A percentile compares a stretch with the other conserved stretches of the same genome.
Conservation (phyloP, 768 basidiomycete genomes). For the Dentipellis sp. region DNA sequence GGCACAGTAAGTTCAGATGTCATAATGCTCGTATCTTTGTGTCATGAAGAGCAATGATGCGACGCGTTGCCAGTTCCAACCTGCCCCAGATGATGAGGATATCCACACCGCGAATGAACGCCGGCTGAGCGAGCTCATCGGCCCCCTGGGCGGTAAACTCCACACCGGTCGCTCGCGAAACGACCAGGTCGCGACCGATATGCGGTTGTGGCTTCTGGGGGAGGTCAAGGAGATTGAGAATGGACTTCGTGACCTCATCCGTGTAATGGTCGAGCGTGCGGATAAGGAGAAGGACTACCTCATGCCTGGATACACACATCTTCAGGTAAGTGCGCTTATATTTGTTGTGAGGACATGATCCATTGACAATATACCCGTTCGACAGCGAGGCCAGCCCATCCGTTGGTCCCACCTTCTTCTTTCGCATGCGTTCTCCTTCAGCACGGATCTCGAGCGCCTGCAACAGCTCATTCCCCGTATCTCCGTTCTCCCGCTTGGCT, state of each 20-base stretch:
- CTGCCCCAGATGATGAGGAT: slow-evolving; percentile 89
- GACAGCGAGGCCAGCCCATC: slow-evolving; percentile 92
- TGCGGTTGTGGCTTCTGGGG: slow-evolving; percentile 91
- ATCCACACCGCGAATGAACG: slow-evolving; percentile 99
- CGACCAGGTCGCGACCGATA: slow-evolving; percentile 97
- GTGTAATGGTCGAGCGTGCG: slow-evolving; percentile 86
- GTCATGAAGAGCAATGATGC: not conserved
- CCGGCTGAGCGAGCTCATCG: slow-evolving; percentile 86
- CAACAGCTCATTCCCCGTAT: slow-evolving; percentile 80
- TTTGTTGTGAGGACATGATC: not conserved
- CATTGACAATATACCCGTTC: not conserved
- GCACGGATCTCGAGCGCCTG: slow-evolving; percentile 81
- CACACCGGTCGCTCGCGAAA: slow-evolving; percentile 97
- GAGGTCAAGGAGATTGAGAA: slow-evolving; percentile 60
- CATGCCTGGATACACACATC: slow-evolving; percentile 95
- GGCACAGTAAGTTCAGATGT: slow-evolving; percentile 58
- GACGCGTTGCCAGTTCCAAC: slow-evolving; percentile 46
- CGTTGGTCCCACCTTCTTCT: slow-evolving; percentile 97
- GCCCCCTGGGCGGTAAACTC: slow-evolving; percentile 86
- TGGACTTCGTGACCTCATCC: slow-evolving; percentile 68
- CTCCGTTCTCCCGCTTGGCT: slow-evolving; percentile 89
- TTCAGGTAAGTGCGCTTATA: slow-evolving; percentile 56
- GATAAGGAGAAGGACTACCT: slow-evolving; percentile 88
- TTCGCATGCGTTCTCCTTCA: slow-evolving; percentile 91
- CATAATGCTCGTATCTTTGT: not conserved